Conservation (phyloP, 768 basidiomycete species). For the Trametes villosa region DNA sequence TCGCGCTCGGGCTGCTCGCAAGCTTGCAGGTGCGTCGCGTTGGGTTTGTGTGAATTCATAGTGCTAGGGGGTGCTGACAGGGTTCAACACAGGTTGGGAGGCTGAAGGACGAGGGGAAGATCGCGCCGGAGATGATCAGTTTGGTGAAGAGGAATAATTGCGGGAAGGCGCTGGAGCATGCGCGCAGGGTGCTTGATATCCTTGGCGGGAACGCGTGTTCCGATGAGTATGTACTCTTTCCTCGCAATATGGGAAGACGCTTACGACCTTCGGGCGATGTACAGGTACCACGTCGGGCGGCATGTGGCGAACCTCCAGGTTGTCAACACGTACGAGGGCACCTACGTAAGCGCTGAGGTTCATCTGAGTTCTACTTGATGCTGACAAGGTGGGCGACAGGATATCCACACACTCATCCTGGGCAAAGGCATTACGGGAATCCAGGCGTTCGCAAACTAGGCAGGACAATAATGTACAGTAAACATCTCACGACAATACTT, state of each 20-base stretch:
- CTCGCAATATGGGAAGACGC: neutral
- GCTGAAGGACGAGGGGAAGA: constrained; percentile 75
- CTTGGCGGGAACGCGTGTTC: constrained; percentile 92
- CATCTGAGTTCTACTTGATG: neutral
- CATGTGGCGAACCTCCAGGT: constrained; percentile 95
- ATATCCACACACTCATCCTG: constrained; percentile 89
- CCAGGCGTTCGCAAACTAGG: constrained; percentile 75
- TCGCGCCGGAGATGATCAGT: constrained; percentile 92
- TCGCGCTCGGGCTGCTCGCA: constrained; percentile 75
- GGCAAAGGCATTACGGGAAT: constrained; percentile 93
- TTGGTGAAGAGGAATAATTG: constrained; percentile 96
- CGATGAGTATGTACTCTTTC: constrained; percentile 71
- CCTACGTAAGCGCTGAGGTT: constrained; percentile 51
- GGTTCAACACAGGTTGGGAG: constrained; percentile 55
- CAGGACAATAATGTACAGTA: neutral
- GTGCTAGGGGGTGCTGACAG: neutral
- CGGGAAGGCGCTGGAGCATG: constrained; percentile 86
- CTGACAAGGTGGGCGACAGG: constrained; percentile 45
- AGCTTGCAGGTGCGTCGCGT: constrained; percentile 60
- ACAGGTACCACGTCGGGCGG: constrained; percentile 89
- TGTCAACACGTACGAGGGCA: constrained; percentile 95
- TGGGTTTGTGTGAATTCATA: neutral
- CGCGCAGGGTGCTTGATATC: constrained; percentile 83
- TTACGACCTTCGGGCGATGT: neutral
- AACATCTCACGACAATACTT: no score